Conservation (phyloP, 148 eudicot genomes). For the Camellia japonica region DNA sequence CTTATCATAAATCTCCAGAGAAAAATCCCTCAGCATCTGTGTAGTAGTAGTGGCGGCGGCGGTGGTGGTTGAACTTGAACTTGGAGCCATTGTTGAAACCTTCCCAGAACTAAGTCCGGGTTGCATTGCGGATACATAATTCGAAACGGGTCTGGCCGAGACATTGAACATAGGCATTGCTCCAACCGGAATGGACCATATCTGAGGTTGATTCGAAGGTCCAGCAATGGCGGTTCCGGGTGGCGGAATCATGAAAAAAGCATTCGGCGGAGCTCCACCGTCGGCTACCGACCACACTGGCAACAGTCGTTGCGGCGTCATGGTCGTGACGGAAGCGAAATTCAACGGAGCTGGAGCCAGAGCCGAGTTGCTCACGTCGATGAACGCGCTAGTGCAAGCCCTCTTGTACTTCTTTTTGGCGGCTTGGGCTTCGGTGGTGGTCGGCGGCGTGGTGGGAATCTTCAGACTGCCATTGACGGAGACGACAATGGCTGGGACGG, state of each 20-base stretch:
- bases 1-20: constrained; percentile 61
- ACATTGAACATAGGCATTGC: constrained; percentile 53
- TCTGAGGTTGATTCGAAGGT: constrained; percentile 42
- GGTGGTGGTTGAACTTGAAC: constrained; percentile 26
- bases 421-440: constrained; percentile 13
- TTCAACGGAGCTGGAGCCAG: constrained; percentile 20
- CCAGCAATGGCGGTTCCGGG: constrained; percentile 18
- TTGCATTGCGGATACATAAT: constrained; percentile 26
- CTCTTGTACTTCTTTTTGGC: constrained; percentile 37
- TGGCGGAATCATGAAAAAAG: constrained; percentile 34
- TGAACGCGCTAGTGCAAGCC: constrained; percentile 46
- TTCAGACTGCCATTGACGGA: constrained; percentile 80
- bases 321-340: constrained; percentile 51
- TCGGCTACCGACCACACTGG: constrained; percentile 59
- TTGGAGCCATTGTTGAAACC: constrained; percentile 39
- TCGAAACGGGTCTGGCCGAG: constrained; percentile 40
- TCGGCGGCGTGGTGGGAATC: constrained; percentile 54
- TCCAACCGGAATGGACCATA: constrained; percentile 71
- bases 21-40: constrained; percentile 58
- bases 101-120: constrained; percentile 12
- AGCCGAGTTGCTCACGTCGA: constrained; percentile 29
- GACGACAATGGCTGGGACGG: constrained; percentile 87
- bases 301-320: constrained; percentile 44
- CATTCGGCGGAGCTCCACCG: constrained; percentile 6
- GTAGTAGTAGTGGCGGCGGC: constrained; percentile 1